These are phyloP conservation scores for Crotalaria pallida DNA, from an alignment of 306 rosid genomes.

Conservation along the genomic window DNA sequence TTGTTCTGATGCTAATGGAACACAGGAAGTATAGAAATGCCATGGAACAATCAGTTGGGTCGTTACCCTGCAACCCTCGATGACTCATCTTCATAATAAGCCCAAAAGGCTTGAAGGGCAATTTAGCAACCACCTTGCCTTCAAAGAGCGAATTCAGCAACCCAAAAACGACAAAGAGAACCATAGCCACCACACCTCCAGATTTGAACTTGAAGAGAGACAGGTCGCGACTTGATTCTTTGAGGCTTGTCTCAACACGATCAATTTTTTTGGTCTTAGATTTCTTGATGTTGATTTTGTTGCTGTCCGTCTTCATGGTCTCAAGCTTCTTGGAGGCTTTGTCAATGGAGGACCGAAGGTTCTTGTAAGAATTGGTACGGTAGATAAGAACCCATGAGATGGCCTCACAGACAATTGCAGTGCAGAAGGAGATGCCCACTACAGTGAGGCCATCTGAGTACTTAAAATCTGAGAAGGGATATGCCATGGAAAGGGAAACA, in stretches of 20 bases:
- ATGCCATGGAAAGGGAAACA: constrained; percentile 34
- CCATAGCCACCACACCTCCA: constrained; percentile 96
- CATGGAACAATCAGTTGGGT: constrained; percentile 94
- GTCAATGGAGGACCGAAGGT: constrained; percentile 93
- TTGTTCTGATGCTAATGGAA: constrained; percentile 87
- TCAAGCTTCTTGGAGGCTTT: constrained; percentile 96
- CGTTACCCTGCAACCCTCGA: constrained; percentile 81
- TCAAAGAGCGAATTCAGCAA: constrained; percentile 86
- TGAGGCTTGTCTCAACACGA: constrained; percentile 93
- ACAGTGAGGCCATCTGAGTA: constrained; percentile 84
- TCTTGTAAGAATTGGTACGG: constrained; percentile 92
- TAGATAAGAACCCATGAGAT: constrained; percentile 95
- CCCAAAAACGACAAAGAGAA: constrained; percentile 92
- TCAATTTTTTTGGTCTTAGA: constrained; percentile 97
- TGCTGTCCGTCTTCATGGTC: constrained; percentile 84
- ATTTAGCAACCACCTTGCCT: constrained; percentile 83
- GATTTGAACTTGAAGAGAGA: constrained; percentile 96
- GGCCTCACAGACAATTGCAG: constrained; percentile 88
- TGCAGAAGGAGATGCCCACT: constrained; percentile 88
- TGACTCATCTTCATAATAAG: constrained; percentile 95
- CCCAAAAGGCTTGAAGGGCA: constrained; percentile 82
- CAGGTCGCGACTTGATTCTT: constrained; percentile 90
- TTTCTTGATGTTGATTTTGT: constrained; percentile 55
- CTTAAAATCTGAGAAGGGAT: constrained; percentile 54
- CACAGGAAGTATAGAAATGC: constrained; percentile 92